Conservation (phyloP, 177 flowering plant species). For the Tripterygium wilfordii region DNA sequence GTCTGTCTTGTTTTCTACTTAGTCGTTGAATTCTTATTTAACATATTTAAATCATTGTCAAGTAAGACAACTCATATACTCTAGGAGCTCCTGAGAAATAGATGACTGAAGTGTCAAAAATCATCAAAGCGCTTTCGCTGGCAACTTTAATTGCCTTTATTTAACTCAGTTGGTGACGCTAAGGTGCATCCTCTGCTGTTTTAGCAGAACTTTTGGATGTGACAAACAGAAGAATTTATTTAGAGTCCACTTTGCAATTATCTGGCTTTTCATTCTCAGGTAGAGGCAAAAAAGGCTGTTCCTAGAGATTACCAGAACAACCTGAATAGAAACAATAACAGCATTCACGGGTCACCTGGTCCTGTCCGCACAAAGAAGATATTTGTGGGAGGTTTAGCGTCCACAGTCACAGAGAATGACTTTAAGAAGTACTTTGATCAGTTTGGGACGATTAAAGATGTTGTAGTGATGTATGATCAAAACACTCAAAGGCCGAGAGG, state of each 20-base stretch:
- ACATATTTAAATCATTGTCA: too few species aligned
- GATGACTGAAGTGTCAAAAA: too few species aligned
- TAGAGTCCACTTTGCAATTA: not conserved
- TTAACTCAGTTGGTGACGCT: too few species aligned
- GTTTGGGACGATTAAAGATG: conserved; percentile 55
- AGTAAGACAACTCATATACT: too few species aligned
- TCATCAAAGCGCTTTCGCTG: too few species aligned
- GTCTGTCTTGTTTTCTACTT: too few species aligned
- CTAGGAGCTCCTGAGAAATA: too few species aligned
- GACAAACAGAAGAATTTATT: too few species aligned
- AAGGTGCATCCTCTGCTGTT: too few species aligned
- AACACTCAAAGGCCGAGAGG: conserved; percentile 62
- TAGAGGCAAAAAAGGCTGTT: conserved; percentile 70
- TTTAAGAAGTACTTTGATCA: conserved; percentile 61
- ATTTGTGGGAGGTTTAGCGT: conserved; percentile 63
- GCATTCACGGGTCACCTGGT: conserved; percentile 43
- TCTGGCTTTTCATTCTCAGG: conserved; percentile 25
- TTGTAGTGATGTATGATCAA: conserved; percentile 70
- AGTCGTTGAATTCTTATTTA: too few species aligned
- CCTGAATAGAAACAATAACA: conserved; percentile 28
- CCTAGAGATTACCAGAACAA: conserved; percentile 55
- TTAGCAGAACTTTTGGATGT: too few species aligned
- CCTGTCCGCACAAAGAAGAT: conserved; percentile 53
- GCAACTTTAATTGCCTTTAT: too few species aligned
- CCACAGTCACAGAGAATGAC: conserved; percentile 54